A percentile compares a stretch with the other conserved stretches of the same genome.
Evolutionary conservation across 164 flowering plant species (phyloP).

Genomic region (Umbellularia californica): DNA sequence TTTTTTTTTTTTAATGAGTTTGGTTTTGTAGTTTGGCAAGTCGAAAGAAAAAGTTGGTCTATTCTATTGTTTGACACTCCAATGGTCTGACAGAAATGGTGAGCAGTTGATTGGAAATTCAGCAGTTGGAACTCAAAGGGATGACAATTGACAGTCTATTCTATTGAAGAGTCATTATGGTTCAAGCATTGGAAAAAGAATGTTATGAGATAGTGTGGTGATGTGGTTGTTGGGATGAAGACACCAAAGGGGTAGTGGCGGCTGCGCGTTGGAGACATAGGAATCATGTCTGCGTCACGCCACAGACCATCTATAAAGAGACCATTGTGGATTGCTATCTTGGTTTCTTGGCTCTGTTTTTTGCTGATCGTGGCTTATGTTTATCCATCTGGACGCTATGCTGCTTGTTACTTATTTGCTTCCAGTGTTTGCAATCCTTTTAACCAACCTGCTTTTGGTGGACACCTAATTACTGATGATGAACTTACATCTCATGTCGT

Average conservation of each 20-base stretch:
- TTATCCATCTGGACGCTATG: slow-evolving; percentile 58
- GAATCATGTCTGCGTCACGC: slow-evolving; percentile 59
- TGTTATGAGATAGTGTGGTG: slow-evolving; percentile 15
- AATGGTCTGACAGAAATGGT: too few species aligned
- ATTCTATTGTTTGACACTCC: too few species aligned
- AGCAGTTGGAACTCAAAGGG: neutral
- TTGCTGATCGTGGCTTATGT: slow-evolving; percentile 71
- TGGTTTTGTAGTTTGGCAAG: too few species aligned
- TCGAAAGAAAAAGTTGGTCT: too few species aligned
- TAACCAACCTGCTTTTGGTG: slow-evolving; percentile 51
- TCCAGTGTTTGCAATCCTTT: slow-evolving; percentile 59
- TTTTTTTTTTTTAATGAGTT: too few species aligned
- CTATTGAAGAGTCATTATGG: neutral
- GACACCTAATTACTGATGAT: slow-evolving; percentile 62
- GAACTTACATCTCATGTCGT: slow-evolving; percentile 78
- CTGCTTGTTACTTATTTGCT: slow-evolving; percentile 68
- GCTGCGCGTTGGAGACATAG: slow-evolving; percentile 59
- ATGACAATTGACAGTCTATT: neutral
- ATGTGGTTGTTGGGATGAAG: slow-evolving; percentile 53
- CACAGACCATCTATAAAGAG: slow-evolving; percentile 63
- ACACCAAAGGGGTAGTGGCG: slow-evolving; percentile 50
- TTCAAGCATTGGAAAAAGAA: neutral
- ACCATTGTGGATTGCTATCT: slow-evolving; percentile 83
- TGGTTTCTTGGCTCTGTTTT: slow-evolving; percentile 61
- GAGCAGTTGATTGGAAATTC: neutral